Percentiles rank a stretch among this genome's conserved stretches.
phyloP scores from a whole-genome alignment of 1,139 yeast genomes.

The Williopsis jadinii region DNA sequence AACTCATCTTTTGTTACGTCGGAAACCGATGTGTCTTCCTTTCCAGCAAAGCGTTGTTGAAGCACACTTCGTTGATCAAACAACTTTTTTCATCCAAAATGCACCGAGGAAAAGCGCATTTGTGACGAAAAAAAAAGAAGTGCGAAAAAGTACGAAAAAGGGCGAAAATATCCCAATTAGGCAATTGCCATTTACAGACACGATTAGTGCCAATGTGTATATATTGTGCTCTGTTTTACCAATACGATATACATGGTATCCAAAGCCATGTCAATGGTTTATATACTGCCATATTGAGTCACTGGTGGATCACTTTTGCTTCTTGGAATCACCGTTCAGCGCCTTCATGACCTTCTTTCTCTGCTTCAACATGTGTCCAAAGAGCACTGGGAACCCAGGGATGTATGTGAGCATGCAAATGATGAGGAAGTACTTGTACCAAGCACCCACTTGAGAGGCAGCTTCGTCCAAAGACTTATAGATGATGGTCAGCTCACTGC shows the following conservation, averaged over 20 bases:
- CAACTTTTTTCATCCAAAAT: too few relatives aligned
- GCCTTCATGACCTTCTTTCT: constrained; percentile 58
- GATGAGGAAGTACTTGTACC: constrained; percentile 50
- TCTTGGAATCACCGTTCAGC: constrained; percentile 3
- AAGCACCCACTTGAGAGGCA: constrained; percentile 38
- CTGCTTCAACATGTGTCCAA: constrained; percentile 84
- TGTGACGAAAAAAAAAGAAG: too few relatives aligned
- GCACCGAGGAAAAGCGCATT: too few relatives aligned
- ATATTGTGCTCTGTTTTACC: too few relatives aligned
- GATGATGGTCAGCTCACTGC: constrained; percentile 70
- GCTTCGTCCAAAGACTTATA: constrained; percentile 65
- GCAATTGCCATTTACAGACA: not conserved
- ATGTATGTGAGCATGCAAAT: constrained; percentile 58
- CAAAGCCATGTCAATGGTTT: too few relatives aligned
- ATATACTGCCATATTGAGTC: not conserved
- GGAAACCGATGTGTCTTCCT: too few relatives aligned
- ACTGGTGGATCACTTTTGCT: constrained; percentile 1
- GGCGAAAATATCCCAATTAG: not conserved
- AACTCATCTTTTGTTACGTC: too few relatives aligned
- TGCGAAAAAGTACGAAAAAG: not conserved
- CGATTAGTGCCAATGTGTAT: too few relatives aligned
- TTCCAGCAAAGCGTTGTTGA: too few relatives aligned
- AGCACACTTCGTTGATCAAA: too few relatives aligned
- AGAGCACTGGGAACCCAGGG: constrained; percentile 84
- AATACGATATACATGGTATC: too few relatives aligned